Percentiles rank a stretch among this genome's conserved stretches.
phyloP scores from a whole-genome alignment of 306 rosid species.

The Cyclanthera cordifolia region DNA sequence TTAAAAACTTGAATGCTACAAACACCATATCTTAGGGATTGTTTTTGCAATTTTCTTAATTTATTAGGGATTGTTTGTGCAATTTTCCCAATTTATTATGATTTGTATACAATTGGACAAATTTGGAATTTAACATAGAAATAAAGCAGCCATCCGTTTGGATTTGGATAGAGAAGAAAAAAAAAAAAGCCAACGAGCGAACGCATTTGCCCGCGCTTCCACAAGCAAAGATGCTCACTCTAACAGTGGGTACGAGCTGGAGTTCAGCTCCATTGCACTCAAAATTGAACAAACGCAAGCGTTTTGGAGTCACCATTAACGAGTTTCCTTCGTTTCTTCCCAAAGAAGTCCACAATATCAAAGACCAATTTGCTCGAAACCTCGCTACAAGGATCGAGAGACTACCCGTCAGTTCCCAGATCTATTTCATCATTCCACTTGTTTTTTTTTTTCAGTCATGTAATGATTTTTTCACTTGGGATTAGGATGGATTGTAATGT shows the following conservation, averaged over 20 bases:
- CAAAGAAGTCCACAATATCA: constrained; percentile 42
- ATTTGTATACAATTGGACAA: too few species aligned
- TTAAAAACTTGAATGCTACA: too few species aligned
- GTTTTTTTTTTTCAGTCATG: background rate
- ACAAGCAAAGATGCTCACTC: constrained; percentile 24
- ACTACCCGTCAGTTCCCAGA: constrained; percentile 43
- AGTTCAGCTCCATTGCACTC: background rate
- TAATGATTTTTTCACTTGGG: background rate
- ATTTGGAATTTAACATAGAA: too few species aligned
- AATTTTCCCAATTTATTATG: too few species aligned
- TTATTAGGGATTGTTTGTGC: too few species aligned
- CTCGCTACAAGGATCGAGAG: constrained; percentile 62
- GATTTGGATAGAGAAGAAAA: background rate
- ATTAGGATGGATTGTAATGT: background rate
- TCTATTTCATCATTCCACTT: background rate
- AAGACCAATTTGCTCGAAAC: constrained; percentile 55
- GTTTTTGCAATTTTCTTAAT: too few species aligned
- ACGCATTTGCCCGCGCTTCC: background rate
- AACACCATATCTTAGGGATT: too few species aligned
- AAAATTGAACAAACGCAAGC: constrained; percentile 10
- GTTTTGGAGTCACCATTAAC: constrained; percentile 20
- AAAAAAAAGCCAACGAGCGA: background rate
- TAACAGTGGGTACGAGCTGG: constrained; percentile 15
- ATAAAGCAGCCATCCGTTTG: background rate
- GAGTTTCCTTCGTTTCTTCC: constrained; percentile 79